phyloP scores from a whole-genome alignment of 2,329 filamentous ascomycete species.

The Colletotrichum sansevieriae region DNA sequence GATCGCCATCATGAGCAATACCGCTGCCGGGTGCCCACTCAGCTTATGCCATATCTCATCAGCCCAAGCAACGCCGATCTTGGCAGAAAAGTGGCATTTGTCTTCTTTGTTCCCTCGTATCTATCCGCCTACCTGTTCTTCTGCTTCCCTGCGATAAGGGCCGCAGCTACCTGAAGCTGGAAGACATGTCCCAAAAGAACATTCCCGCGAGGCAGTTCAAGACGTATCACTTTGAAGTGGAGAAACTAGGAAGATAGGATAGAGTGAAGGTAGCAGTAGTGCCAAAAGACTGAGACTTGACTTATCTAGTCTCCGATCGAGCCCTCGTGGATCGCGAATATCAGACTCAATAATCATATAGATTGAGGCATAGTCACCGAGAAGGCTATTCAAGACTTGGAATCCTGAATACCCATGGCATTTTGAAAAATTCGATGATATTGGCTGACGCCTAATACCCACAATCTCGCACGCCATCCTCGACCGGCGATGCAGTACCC shows the following conservation, averaged over 20 bases:
- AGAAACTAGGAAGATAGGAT: slow-evolving; percentile 2
- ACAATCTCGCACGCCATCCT: slow-evolving; percentile 3
- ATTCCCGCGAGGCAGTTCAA: slow-evolving; percentile 18
- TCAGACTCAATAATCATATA: too few relatives aligned
- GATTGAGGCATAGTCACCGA: too few relatives aligned
- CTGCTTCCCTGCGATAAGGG: slow-evolving; percentile 11
- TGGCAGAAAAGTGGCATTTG: slow-evolving; percentile 55
- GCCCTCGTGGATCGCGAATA: too few relatives aligned
- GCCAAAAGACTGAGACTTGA: background rate
- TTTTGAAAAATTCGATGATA: background rate
- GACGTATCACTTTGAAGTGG: background rate
- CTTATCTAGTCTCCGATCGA: too few relatives aligned
- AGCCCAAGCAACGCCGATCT: slow-evolving; percentile 50
- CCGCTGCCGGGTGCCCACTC: slow-evolving; percentile 2
- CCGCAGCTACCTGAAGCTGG: slow-evolving; percentile 44
- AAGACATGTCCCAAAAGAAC: slow-evolving; percentile 42
- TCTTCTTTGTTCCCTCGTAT: slow-evolving; percentile 51
- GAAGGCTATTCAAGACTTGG: too few relatives aligned
- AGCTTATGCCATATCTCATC: slow-evolving; percentile 46
- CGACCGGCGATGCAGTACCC: background rate
- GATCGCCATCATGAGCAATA: slow-evolving; percentile 34
- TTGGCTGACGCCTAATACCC: background rate
- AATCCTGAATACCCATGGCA: background rate
- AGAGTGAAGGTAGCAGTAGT: slow-evolving; percentile 24
- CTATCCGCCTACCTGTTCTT: slow-evolving; percentile 45